A percentile compares a stretch with the other conserved stretches of the same genome.
These are phyloP conservation scores for Thalassia testudinum DNA, from an alignment of 116 monocot genomes.

Conservation along the genomic window DNA sequence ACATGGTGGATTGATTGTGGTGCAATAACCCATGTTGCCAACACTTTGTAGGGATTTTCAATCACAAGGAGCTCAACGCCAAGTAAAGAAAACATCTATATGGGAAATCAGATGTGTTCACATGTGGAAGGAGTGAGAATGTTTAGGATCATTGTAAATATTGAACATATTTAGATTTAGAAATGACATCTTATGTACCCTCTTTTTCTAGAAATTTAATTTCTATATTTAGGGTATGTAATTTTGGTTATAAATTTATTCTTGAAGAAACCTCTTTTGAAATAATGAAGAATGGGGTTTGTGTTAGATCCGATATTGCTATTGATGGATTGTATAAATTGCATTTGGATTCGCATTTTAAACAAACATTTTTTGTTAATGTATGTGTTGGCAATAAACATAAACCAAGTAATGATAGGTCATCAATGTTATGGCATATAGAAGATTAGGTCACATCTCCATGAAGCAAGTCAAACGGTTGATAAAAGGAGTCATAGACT, in stretches of 20 bases:
- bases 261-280: neutral
- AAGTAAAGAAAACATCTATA: too few relatives aligned
- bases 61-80: too few relatives aligned
- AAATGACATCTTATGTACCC: neutral
- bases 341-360: neutral
- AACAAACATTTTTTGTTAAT: neutral
- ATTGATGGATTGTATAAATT: neutral
- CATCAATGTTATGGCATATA: conserved; percentile 7
- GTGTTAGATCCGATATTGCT: neutral
- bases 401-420: too few relatives aligned
- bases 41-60: too few relatives aligned
- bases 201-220: neutral
- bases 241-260: neutral
- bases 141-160: too few relatives aligned
- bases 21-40: too few relatives aligned
- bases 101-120: too few relatives aligned
- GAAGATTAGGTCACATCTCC: conserved; percentile 9
- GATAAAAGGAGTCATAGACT: neutral
- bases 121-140: too few relatives aligned
- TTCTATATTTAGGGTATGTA: neutral
- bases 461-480: neutral
- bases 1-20: too few relatives aligned
- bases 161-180: neutral
- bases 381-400: too few relatives aligned
- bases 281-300: neutral